Conservation (phyloP, 2,329 filamentous ascomycete species). For the Lasiodiplodia hormozganensis region DNA sequence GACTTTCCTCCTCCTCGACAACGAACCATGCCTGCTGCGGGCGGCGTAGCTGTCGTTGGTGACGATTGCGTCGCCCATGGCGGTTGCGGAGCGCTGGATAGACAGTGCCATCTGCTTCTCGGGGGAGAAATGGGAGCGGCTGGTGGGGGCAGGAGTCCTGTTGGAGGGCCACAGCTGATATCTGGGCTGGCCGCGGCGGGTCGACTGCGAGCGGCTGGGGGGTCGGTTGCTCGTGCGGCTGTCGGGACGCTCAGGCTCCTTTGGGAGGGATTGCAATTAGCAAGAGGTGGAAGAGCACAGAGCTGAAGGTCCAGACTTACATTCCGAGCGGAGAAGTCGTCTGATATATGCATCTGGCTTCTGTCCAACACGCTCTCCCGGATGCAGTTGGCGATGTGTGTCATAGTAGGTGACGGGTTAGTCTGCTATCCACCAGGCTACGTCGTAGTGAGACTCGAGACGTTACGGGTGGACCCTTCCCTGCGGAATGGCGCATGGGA, state of each 20-base stretch:
- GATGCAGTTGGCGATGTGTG: conserved; percentile 54
- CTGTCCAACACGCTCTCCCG: conserved; percentile 40
- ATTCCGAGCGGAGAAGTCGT: conserved; percentile 8
- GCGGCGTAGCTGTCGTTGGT: conserved; percentile 41
- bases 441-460: conserved; percentile 28
- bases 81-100: conserved; percentile 47
- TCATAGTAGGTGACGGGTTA: conserved; percentile 42
- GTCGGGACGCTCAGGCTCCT: conserved; percentile 16
- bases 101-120: conserved; percentile 47
- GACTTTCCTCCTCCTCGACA: conserved; percentile 49
- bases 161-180: conserved; percentile 47
- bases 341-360: conserved; percentile 45
- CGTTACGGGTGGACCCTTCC: conserved; percentile 28
- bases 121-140: conserved; percentile 21
- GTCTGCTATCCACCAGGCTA: conserved; percentile 19
- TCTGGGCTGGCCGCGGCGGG: conserved; percentile 32
- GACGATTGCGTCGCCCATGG: conserved; percentile 49
- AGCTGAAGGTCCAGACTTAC: conserved; percentile 18
- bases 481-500: conserved; percentile 26
- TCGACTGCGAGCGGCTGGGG: conserved; percentile 14
- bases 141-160: conserved; percentile 9
- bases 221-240: conserved; percentile 17
- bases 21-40: conserved; percentile 45
- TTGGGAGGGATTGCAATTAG: conserved; percentile 1
- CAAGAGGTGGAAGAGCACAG: conserved; percentile 31